phyloP scores from a whole-genome alignment of 177 flowering plant genomes.

The Tripterygium wilfordii region DNA sequence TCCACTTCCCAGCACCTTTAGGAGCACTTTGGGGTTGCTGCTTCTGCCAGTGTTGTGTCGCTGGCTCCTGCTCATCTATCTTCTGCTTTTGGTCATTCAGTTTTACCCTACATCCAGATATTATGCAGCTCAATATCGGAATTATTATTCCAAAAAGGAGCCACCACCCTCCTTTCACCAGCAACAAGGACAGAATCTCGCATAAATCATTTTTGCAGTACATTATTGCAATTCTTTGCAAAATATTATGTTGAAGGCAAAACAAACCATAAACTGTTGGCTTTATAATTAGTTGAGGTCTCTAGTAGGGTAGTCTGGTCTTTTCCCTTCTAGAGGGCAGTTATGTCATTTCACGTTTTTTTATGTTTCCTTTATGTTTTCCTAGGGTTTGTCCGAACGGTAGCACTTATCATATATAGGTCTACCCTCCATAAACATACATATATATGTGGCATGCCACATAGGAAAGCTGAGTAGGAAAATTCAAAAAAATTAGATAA shows the following conservation, averaged over 20 bases:
- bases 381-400: no score
- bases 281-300: no score
- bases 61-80: conserved; percentile 14
- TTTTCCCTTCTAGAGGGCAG: no score
- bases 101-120: conserved; percentile 17
- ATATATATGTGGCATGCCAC: no score
- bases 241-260: conserved; percentile 18
- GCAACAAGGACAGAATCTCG: conserved; percentile 12
- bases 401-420: no score
- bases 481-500: no score
- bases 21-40: conserved; percentile 34
- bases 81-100: conserved; percentile 17
- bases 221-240: conserved; percentile 8
- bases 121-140: conserved; percentile 29
- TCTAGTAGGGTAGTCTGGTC: no score
- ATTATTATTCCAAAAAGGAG: conserved; percentile 37
- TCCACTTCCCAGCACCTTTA: conserved; percentile 56
- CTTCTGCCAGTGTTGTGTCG: conserved; percentile 16
- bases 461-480: no score
- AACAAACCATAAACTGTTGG: conserved; percentile 9
- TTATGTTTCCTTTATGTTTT: no score
- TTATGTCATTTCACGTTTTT: no score
- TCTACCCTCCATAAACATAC: no score
- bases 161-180: conserved; percentile 40
- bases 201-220: conserved; percentile 15